Evolutionary conservation across 164 flowering plant species (phyloP), one percentile per base, ranked within the genome.

Genomic region (Magnolia changhungtana): DNA sequence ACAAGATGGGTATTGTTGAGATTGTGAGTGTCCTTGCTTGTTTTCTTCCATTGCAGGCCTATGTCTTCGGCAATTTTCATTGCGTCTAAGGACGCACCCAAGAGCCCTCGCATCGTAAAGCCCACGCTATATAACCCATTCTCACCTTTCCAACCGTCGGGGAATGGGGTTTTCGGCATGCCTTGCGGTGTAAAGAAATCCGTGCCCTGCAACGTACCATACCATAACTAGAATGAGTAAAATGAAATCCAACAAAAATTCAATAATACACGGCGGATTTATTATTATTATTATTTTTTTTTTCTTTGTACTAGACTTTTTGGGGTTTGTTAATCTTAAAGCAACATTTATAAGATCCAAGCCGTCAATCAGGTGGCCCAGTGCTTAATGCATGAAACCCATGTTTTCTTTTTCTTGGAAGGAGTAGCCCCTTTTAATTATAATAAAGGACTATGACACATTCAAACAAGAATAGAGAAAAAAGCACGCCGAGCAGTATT

Each of bases 101-200:
- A 80, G 0, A 95, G 81, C 0, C 98, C 98, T 77, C 91, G 81
- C 79, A 91, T 83, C 7, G 98, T 92, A 69, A 95, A 93, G 14
- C 98, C 98, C 16, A 95, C 98, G 20, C 90, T 83, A 73, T 92
- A 93, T 68, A 95, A 77, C 14, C 98, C 95, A 8, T 86, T 81
- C 49, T 82, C 91, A 14, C 96, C 97, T 80, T 86, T 92, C 98
- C 98, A 95, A 0, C 97, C 86, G 79, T 88, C 81, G 4, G 98
- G 98, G 83, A 89, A 95, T 50, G 94, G 90, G 63, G 83, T 80
- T 69, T 76, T 90, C 1, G 98, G 98, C 98, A 93, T 92, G 8
- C 98, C 98, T 1, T 93, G 88, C 73, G 85, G 77, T 8, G 90
- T 88, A 81, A 93, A 95, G 79, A 87, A 88, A 77, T 93, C 96